Base-by-base conservation (phyloP, 106 monocot species). In the Dendrobium huoshanense region DNA sequence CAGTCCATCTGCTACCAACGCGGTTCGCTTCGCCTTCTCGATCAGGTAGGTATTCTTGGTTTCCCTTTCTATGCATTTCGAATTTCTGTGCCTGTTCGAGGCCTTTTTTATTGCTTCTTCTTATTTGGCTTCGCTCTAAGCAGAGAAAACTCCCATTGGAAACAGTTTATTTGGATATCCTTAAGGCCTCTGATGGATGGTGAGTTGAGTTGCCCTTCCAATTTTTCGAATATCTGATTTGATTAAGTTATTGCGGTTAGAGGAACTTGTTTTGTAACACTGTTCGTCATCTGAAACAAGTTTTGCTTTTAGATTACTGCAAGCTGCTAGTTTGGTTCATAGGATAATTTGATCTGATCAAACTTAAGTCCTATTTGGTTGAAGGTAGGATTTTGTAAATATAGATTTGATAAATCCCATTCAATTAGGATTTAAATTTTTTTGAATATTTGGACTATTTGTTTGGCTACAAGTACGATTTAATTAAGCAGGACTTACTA, bases 131-230 rank as follows among this genome's bases (percentile, higher is more conserved):
- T 67, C 16, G 2, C 84, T 65, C 45, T 45, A 73, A 15, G 47
- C 87, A 99, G 99, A 99, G 99, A 85, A 95, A 82, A 80, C 93
- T 99, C 41, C 99, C 99, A 0, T 86, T 95, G 2, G 91, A 99
- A 80, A 89, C 87, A 2, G 81, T 84, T 16, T 99, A 95, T 80
- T 82, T 99, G 84, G 93, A 99, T 77, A 75, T 99, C 54, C 78
- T 77, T 20, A 77, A 80, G 44, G 73, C 93, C 68, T 72, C 81
- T 4, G 99, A 99, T 89, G 99, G 99, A 90, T 99, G 99, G 99
- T 99, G 85, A 81, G 83, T 61, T 83, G 54, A 49, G 49, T 7
- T 15, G 49, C 25, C 4, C 9, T 41, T 25, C 2, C 3, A 4
- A 9, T 51, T 49, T 9, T 51, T 43, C 43, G 3, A 43, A 44